These are phyloP conservation scores for Isatis lusitanica DNA, from an alignment of 441 rosid species.

Conservation along the genomic window DNA sequence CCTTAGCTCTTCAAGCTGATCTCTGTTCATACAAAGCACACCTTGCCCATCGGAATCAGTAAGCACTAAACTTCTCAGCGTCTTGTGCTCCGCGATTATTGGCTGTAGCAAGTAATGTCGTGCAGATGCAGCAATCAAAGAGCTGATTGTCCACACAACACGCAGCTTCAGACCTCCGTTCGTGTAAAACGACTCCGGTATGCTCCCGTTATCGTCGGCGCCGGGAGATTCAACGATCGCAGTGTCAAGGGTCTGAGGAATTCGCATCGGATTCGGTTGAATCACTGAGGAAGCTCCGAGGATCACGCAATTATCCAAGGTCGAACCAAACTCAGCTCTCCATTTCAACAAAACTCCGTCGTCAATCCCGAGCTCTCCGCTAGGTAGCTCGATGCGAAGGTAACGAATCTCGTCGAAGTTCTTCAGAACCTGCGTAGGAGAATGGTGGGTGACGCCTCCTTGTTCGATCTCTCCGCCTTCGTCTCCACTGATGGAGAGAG, in stretches of 20 bases:
- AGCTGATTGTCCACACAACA: conserved; percentile 95
- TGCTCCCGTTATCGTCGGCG: conserved; percentile 71
- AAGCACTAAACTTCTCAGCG: conserved; percentile 73
- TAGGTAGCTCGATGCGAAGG: conserved; percentile 80
- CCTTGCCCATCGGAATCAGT: conserved; percentile 96
- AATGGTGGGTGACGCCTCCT: conserved; percentile 85
- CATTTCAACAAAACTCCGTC: conserved; percentile 79
- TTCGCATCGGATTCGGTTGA: conserved; percentile 10
- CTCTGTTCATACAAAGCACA: conserved; percentile 81
- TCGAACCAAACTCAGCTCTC: conserved; percentile 92
- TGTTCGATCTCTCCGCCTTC: conserved; percentile 66
- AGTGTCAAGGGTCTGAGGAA: conserved; percentile 26
- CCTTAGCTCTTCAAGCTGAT: conserved; percentile 83
- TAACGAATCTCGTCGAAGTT: conserved; percentile 83
- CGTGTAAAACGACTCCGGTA: conserved; percentile 90
- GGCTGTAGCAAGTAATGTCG: conserved; percentile 87
- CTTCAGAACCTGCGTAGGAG: conserved; percentile 84
- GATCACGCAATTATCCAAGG: conserved; percentile 80
- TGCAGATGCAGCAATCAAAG: conserved; percentile 88
- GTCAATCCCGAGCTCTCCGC: conserved; percentile 77
- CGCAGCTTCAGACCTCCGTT: conserved; percentile 84
- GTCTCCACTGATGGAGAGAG: conserved; percentile 47
- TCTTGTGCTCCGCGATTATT: conserved; percentile 78
- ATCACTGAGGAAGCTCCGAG: conserved; percentile 75
- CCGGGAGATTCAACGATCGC: conserved; percentile 2